Base-by-base conservation (phyloP, 148 eudicot species). In the Talinum fruticosum region DNA sequence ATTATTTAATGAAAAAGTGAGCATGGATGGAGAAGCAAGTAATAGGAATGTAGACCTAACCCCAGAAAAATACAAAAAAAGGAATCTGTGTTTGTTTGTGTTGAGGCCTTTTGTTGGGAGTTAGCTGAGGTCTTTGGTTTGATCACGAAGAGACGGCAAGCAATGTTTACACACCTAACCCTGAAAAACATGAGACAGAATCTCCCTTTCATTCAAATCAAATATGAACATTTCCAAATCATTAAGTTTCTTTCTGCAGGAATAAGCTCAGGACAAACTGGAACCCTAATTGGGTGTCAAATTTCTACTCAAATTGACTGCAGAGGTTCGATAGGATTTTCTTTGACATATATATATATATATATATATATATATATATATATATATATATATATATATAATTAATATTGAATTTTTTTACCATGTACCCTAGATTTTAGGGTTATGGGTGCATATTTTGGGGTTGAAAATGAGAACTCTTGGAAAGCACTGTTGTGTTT, bases 101-200 rank as follows among this genome's bases (percentile, higher is more conserved):
- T 16, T 15, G 14, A 49, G 16, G 5, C 6, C 5, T 41, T 10
- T 4, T 4, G 45, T 10, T 41, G 10, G 45, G 10, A 49, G 18
- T 49, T n/a, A 23, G 6, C 64, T 59, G 64, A 6, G 28, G 29
- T n/a, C 6, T 24, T 41, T n/a, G 29, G 7, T 24, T 41, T n/a
- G 29, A 59, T 29, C 2, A 59, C 28, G 64, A 24, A n/a, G 64
- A 59, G 18, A 28, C 64, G 28, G 64, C 64, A 59, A 59, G 64
- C 64, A 59, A 59, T 59, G 64, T 28, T 59, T 59, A 59, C 28
- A 59, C 10, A 59, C 64, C 64, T 59, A 59, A 59, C 26, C 64
- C 64, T 5, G 23, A 6, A 16, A 51, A 51, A 51, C 6, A 51
- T 0, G 18, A 51, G 13, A 51, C 16, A 51, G 57, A 51, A 51